Percentiles rank a stretch among this genome's conserved stretches.
These are phyloP conservation scores for Nadsonia commutata DNA, from an alignment of 1,139 yeast species.

Conservation along the genomic window DNA sequence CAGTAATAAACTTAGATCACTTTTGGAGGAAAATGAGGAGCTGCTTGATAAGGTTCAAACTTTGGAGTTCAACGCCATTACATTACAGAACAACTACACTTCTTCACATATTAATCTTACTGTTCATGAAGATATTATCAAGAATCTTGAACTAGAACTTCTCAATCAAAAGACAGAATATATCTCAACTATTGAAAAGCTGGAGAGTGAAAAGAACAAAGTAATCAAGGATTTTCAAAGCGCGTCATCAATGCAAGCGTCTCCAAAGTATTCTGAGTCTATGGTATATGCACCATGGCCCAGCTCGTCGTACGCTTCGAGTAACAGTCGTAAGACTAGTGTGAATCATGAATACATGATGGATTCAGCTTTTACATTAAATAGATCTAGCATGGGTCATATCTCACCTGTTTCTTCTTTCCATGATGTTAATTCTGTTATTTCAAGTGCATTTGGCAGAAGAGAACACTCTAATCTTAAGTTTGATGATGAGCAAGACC, in stretches of 20 bases:
- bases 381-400: background rate
- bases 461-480: background rate
- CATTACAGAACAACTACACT: conserved; percentile 9
- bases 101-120: conserved; percentile 4
- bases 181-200: background rate
- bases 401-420: background rate
- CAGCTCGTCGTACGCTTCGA: background rate
- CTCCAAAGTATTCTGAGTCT: conserved; percentile 3
- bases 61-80: conserved; percentile 14
- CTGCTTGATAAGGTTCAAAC: conserved; percentile 20
- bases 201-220: conserved; percentile 4
- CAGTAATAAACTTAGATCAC: conserved; percentile 11
- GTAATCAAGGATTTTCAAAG: conserved; percentile 4
- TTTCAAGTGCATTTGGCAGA: background rate
- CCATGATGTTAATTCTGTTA: background rate
- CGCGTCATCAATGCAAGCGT: conserved; percentile 7
- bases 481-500: background rate
- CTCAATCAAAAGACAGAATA: conserved; percentile 4
- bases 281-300: background rate
- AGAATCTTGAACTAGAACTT: conserved; percentile 4
- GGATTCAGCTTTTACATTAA: background rate
- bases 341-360: background rate
- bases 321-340: background rate
- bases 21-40: conserved; percentile 14
- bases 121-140: conserved; percentile 4